Conservation (phyloP, 345 rosid species). For the Gynandropsis gynandra region DNA sequence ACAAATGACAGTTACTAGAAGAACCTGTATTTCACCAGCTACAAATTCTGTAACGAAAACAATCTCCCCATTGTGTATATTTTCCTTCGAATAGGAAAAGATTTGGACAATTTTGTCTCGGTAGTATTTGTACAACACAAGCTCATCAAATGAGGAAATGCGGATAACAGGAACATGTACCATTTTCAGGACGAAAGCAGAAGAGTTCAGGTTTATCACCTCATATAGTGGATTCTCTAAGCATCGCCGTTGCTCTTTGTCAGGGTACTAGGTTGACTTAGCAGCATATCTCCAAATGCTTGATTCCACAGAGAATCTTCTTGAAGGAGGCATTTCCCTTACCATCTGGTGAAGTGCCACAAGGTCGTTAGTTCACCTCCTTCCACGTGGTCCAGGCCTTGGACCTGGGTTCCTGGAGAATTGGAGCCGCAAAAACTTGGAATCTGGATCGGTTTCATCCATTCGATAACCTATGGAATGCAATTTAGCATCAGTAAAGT, state of each 20-base stretch:
- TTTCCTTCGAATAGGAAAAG: not conserved
- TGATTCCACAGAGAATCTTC: too few species aligned
- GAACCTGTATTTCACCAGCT: too few species aligned
- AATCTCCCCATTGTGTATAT: not conserved
- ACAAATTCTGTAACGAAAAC: too few species aligned
- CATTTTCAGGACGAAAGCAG: not conserved
- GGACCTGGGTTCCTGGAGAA: slow-evolving; percentile 71
- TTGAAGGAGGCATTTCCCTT: not conserved
- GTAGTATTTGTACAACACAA: slow-evolving; percentile 21
- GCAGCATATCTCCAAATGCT: not conserved
- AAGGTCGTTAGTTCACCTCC: slow-evolving; percentile 33
- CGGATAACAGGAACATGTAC: not conserved
- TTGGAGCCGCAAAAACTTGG: slow-evolving; percentile 58
- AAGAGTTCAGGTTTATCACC: slow-evolving; percentile 5
- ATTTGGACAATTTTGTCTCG: not conserved
- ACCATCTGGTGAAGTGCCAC: slow-evolving; percentile 13
- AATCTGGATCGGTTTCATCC: slow-evolving; percentile 66
- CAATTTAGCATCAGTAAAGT: not conserved
- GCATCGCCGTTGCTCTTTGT: slow-evolving; percentile 17
- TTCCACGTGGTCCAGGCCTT: slow-evolving; percentile 56
- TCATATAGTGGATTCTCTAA: slow-evolving; percentile 3
- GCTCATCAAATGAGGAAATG: slow-evolving; percentile 1
- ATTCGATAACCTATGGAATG: slow-evolving; percentile 53
- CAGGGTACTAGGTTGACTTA: slow-evolving; percentile 15
- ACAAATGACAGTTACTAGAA: too few species aligned